Conservation (phyloP, 805 yeast genomes). For the Barnettozyma sp. region DNA sequence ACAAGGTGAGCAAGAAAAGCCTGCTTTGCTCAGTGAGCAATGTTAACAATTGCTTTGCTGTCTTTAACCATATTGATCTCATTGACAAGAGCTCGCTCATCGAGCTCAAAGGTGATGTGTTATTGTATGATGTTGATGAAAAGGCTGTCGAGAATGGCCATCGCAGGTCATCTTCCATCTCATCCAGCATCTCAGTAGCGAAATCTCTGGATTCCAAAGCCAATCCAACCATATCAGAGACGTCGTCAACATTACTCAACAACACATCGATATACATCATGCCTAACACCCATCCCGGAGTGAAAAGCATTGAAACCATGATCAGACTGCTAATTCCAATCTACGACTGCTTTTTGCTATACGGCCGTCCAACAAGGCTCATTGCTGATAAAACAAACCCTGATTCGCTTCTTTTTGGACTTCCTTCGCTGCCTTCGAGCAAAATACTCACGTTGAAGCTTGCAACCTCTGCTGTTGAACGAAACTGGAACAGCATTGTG, state of each 20-base stretch:
- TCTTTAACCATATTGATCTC: conserved; percentile 50
- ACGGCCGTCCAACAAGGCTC: conserved; percentile 70
- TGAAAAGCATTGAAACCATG: conserved; percentile 65
- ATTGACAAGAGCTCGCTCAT: conserved; percentile 52
- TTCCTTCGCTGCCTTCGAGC: conserved; percentile 68
- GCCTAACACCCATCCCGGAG: conserved; percentile 70
- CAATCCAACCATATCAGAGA: too few relatives aligned
- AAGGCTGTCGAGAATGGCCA: not conserved
- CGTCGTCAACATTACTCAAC: conserved; percentile 1
- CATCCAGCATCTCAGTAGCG: conserved; percentile 7
- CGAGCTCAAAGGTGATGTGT: conserved; percentile 48
- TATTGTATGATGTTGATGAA: conserved; percentile 26
- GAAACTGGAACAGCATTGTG: conserved; percentile 15
- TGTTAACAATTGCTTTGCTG: conserved; percentile 42
- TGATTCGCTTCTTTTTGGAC: conserved; percentile 61
- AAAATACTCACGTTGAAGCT: conserved; percentile 37
- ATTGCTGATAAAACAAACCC: conserved; percentile 66
- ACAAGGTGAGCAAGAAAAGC: conserved; percentile 42
- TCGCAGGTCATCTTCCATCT: conserved; percentile 1
- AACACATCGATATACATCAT: conserved; percentile 41
- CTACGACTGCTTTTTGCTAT: conserved; percentile 61
- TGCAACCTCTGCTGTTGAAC: conserved; percentile 11
- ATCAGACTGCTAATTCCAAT: conserved; percentile 62
- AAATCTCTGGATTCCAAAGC: too few relatives aligned
- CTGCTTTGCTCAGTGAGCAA: conserved; percentile 43